Evolutionary conservation across 2,329 filamentous ascomycete genomes (phyloP).

Genomic region (Pezicula radicicola): DNA sequence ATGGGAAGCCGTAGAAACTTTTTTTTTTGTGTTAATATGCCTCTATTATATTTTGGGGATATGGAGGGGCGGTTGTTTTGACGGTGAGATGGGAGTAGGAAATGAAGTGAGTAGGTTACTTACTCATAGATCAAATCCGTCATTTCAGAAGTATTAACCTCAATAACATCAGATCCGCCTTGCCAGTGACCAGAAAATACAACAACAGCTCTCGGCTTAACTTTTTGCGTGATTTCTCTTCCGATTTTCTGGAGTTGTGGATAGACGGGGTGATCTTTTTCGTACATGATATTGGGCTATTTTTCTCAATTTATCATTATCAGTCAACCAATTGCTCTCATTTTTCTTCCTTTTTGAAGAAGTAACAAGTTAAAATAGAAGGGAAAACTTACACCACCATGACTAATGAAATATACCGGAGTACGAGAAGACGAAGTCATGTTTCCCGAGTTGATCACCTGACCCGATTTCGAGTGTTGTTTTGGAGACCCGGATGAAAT

Average conservation of each 20-base stretch:
- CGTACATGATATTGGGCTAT: slow-evolving; percentile 62
- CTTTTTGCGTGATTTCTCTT: slow-evolving; percentile 64
- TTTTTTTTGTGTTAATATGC: slow-evolving; percentile 19
- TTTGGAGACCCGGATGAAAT: not conserved
- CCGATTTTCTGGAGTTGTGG: slow-evolving; percentile 62
- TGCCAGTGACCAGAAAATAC: slow-evolving; percentile 81
- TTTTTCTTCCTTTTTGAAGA: no score
- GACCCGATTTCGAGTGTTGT: not conserved
- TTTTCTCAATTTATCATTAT: not conserved
- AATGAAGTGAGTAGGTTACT: slow-evolving; percentile 7
- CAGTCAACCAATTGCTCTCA: not conserved
- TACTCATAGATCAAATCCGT: slow-evolving; percentile 69
- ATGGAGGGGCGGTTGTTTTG: no score
- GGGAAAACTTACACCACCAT: slow-evolving; percentile 19
- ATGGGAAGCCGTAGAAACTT: slow-evolving; percentile 71
- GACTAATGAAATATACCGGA: slow-evolving; percentile 23
- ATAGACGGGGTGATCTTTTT: slow-evolving; percentile 67
- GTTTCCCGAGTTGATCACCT: slow-evolving; percentile 1
- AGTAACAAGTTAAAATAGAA: not conserved
- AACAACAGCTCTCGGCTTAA: slow-evolving; percentile 70
- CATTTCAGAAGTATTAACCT: slow-evolving; percentile 64
- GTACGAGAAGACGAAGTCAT: slow-evolving; percentile 14
- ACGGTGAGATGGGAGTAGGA: no score
- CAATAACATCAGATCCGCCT: slow-evolving; percentile 49
- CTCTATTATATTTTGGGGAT: no score